A percentile compares a stretch with the other conserved stretches of the same genome.
phyloP scores from a whole-genome alignment of 2,329 filamentous ascomycete species.

The Chaetomium strumarium region DNA sequence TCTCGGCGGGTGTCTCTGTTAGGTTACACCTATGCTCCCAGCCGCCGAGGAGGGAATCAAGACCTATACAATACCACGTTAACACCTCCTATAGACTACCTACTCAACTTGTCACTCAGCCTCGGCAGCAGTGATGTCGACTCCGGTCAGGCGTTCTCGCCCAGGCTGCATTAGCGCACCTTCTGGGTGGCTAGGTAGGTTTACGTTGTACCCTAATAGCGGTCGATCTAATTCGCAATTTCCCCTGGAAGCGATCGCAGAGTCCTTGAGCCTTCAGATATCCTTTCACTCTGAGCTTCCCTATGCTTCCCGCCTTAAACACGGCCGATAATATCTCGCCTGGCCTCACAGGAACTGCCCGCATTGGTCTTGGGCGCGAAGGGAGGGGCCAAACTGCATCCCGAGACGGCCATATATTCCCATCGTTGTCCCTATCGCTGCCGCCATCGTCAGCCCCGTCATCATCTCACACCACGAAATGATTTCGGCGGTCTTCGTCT shows the following conservation, averaged over 20 bases:
- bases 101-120: neutral
- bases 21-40: neutral
- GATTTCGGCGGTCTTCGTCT: too few species aligned
- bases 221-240: neutral
- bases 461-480: neutral
- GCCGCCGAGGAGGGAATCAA: neutral
- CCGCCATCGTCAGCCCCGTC: neutral
- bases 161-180: neutral
- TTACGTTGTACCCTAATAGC: neutral
- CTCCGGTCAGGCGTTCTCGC: conserved; percentile 4
- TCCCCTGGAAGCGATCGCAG: neutral
- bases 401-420: neutral
- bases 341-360: neutral
- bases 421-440: neutral
- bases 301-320: neutral
- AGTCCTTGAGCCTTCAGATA: neutral
- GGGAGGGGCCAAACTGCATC: neutral
- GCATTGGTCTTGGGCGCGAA: neutral
- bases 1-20: neutral
- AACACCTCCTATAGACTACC: neutral
- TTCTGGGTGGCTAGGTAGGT: too few species aligned
- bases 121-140: conserved; percentile 5
- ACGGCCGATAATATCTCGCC: neutral
- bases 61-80: neutral
- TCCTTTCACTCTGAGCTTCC: neutral